Conservation (phyloP, 106 monocot genomes). For the Dendrobium chrysotoxum region DNA sequence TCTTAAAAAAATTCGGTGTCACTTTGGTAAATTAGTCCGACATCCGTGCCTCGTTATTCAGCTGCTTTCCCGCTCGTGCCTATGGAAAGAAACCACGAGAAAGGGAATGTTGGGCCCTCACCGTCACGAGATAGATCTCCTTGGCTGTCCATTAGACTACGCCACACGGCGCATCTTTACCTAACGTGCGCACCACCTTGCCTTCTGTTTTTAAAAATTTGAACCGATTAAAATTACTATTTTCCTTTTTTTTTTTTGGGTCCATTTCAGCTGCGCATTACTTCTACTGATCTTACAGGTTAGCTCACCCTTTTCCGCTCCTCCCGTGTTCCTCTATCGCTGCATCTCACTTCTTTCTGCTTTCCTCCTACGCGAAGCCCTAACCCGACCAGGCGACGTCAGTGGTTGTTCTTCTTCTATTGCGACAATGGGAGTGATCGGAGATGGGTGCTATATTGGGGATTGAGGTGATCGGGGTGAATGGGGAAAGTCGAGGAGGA, state of each 20-base stretch:
- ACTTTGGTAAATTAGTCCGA: too few species aligned
- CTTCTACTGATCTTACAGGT: background rate
- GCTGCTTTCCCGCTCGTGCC: too few species aligned
- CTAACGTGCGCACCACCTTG: slow-evolving; percentile 6
- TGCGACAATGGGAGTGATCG: slow-evolving; percentile 7
- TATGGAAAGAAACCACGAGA: background rate
- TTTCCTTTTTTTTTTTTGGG: background rate
- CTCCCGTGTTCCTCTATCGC: background rate
- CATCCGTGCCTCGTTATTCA: too few species aligned
- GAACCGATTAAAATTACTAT: background rate
- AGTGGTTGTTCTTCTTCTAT: background rate
- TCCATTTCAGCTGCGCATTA: background rate
- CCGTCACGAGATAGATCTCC: background rate
- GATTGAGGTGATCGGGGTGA: slow-evolving; percentile 9
- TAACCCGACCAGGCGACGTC: slow-evolving; percentile 11
- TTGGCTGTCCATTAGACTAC: background rate
- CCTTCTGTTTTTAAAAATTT: background rate
- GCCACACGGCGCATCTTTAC: background rate
- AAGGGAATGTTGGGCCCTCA: background rate
- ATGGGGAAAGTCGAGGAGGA: slow-evolving; percentile 66
- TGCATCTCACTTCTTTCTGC: background rate
- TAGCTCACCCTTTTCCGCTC: background rate
- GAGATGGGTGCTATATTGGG: background rate
- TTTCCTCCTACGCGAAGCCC: slow-evolving; percentile 14
- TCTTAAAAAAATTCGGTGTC: too few species aligned